Evolutionary conservation across 495 filamentous ascomycete genomes (phyloP), one percentile per base, ranked within the genome.

Genomic region (Parmelia sp.): DNA sequence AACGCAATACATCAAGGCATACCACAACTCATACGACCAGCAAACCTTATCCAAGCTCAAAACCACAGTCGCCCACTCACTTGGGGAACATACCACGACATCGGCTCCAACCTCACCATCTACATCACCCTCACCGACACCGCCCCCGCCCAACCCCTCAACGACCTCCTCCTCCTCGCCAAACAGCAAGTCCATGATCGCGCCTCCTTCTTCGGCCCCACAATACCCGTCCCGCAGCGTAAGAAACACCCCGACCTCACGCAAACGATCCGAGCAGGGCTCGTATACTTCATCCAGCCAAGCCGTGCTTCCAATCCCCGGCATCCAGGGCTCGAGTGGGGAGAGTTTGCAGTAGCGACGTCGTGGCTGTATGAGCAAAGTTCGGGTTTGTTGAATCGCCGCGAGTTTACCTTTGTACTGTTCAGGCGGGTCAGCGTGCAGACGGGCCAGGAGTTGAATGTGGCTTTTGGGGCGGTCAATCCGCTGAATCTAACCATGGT

Each of bases 31-130:
- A 14, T 55, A 9, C 51, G 21, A 55, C 51, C 51, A 21, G 51
- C 51, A 33, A 55, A 55, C 11, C 6, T 12, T 10, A 33, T 55
- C 51, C 51, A 33, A 33, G 15, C 29, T 55, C 51, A 33, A 33
- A 55, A 55, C 17, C 15, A 9, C 21, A 55, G 15, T 33, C 2
- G 51, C 2, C 51, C 29, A 35, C 51, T 23, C 11, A 3, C 51
- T 21, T 21, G 15, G 29, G 51, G 51, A 55, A 55, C 29, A 21
- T 27, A 55, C 29, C 17, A 55, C 29, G 51, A 33, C 51, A 55
- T 55, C 29, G 51, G 51, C 29, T 55, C 29, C 29, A 55, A 55
- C 17, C 51, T 55, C 51, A 55, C 15, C 51, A 11, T 55, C 51
- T 33, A 55, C 51, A 55, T 33, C 9, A 21, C 7, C 14, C 51